Evolutionary conservation across 2,329 filamentous ascomycete genomes (phyloP), one percentile per base, ranked within the genome.

Genomic region (Periconia sp.): DNA sequence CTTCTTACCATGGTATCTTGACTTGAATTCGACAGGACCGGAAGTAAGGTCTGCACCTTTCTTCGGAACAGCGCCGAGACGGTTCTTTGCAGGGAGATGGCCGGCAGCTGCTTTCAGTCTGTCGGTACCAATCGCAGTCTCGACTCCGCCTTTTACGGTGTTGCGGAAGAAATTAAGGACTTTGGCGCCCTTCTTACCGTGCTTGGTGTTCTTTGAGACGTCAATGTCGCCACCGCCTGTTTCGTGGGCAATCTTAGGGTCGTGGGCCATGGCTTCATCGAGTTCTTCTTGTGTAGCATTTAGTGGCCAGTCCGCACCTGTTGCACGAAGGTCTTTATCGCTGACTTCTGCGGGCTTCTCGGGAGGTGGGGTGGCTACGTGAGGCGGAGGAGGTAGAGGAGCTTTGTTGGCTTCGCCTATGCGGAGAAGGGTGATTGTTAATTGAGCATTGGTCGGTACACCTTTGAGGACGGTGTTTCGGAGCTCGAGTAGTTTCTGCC

Each of bases 381-480:
- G 66, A 12, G 81, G 80, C 16, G 81, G 80, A 9, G 81, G 75
- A 21, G 89, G 88, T 0, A 95, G 70, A 0, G 90, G 90, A 0
- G 88, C 85, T 53, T 88, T 87, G 70, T 92, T 92, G 9, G 82
- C 82, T 69, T 95, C 90, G 28, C 89, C 89, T 21, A 92, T 84
- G 4, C 90, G 86, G 9, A 95, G 81, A 1, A 95, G 78, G 0
- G 89, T 95, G 19, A 95, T 74, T 0, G 89, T 85, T 13, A 95
- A 80, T 61, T 95, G 90, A 3, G 89, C 88, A 62, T 95, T 94
- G 2, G 89, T 95, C 1, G 90, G 90, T 0, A 94, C 85, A 2
- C 89, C 88, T 61, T 87, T 89, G 36, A 95, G 81, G 1, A 94
- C 65, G 0, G 87, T 89, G 23, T 90, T 90, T 46, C 86, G 80